Evolutionary conservation across 371 early-diverging fungal species (phyloP).

Genomic region (Syncephalastrum sp.): DNA sequence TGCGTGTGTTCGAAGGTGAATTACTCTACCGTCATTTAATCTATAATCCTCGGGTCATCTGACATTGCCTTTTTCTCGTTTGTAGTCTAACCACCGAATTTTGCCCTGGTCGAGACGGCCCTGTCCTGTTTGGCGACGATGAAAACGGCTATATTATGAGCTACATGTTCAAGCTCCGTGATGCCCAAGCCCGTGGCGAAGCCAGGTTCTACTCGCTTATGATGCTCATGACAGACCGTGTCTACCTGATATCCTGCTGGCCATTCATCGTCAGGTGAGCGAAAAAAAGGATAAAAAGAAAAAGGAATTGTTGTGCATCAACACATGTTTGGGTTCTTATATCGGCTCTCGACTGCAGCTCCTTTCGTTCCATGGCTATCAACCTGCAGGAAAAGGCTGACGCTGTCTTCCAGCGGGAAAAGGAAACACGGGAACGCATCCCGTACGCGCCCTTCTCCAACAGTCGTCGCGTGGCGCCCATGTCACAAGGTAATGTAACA

Average conservation of each 20-base stretch:
- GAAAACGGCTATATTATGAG: constrained; percentile 70
- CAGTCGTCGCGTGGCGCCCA: constrained; percentile 48
- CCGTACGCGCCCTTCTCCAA: constrained; percentile 40
- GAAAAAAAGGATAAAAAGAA: neutral
- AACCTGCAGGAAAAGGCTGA: constrained; percentile 62
- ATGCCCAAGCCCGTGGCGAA: constrained; percentile 70
- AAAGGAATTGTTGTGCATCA: neutral
- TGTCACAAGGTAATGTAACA: constrained; percentile 42
- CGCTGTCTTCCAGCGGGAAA: constrained; percentile 46
- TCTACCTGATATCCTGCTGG: constrained; percentile 69
- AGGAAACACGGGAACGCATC: constrained; percentile 32
- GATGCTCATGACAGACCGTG: constrained; percentile 71
- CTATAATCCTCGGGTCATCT: neutral
- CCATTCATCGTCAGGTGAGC: constrained; percentile 65
- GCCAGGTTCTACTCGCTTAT: constrained; percentile 65
- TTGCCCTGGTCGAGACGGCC: constrained; percentile 70
- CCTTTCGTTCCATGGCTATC: constrained; percentile 55
- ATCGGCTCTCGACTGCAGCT: constrained; percentile 22
- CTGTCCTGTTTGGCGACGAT: constrained; percentile 75
- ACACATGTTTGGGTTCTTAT: neutral
- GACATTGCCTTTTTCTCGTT: neutral
- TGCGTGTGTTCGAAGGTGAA: constrained; percentile 63
- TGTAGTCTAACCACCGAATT: constrained; percentile 66
- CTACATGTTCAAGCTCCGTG: constrained; percentile 71
- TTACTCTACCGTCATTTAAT: neutral